Base-by-base conservation (phyloP, 2,329 filamentous ascomycete species). In the Pseudogymnoascus sp. region DNA sequence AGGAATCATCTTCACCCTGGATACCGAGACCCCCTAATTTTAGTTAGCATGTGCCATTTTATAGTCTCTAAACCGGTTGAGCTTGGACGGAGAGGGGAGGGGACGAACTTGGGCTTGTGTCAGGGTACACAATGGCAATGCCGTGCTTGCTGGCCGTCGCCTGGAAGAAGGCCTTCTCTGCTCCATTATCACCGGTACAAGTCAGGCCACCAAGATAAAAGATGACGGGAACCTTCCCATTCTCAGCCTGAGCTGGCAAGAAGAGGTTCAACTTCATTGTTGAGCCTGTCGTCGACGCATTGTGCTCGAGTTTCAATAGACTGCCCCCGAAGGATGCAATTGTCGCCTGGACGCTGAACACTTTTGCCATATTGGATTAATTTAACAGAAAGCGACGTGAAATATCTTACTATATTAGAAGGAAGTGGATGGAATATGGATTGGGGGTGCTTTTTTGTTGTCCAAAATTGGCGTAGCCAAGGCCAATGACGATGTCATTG, bases 181-280 rank as follows among this genome's bases (percentile, higher is more conserved):
- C 81, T 72, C 85, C 86, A 77, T 92, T 92, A 71, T 97, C 92
- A 36, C 91, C 92, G 1, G 92, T 93, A 81, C 94, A 99, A 65
- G 94, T 97, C 65, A 99, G 81, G 60, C 94, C 94, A 12, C 93
- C 93, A 63, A 99, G 87, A 77, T 93, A 99, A 78, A 97, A 87
- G 63, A 99, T 84, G 31, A 97, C 84, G 25, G 94, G 94, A 1
- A 91, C 86, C 70, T 89, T 89, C 59, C 75, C 70, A 13, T 75
- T 70, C 65, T 81, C 77, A 62, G 90, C 85, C 70, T 87, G 81
- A 2, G 90, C 86, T 25, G 94, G 94, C 3, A 99, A 83, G 80
- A 90, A 99, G 70, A 99, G 82, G 79, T 95, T 96, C 72, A 97
- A 84, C 73, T 84, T 85, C 93, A 97, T 99, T 71, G 92, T 86